Evolutionary conservation across 176 grass and related monocot species (phyloP), one percentile per base, ranked within the genome.

Genomic region (Carex cristatella): DNA sequence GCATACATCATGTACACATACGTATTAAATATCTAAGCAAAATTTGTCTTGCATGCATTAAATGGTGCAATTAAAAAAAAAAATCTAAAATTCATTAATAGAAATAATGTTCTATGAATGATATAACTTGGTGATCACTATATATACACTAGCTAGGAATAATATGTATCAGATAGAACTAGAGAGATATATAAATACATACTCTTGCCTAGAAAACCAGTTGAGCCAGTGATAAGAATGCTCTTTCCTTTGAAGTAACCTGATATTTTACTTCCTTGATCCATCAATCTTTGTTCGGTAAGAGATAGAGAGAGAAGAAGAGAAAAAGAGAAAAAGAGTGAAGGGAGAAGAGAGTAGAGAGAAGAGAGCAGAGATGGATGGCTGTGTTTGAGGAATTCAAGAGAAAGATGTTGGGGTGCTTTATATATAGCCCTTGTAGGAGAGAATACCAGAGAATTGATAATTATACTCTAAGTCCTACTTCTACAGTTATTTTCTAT

Each of bases 401-500:
- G 18, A 42, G 79, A 23, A 12, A 37, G 58, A 27, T 49, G 16
- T 40, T 73, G 13, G 61, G 33, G 27, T 59, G n/a, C 13, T 81
- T 19, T 81, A 79, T 81, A 28, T 81, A 81, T 81, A 81, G 61
- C 44, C 28, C 9, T 42, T 64, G 67, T 70, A 7, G 10, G 48
- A 12, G 18, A 35, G 51, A 78, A 14, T 30, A 53, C 1, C 3
- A 55, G 27, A 10, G 2, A 61, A n/a, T 61, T 61, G 2, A 51
- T 51, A 51, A 61, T 61, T 19, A 61, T n/a, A 61, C 15, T 61
- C 58, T 40, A 40, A 40, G 38, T 40, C 38, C 16, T 5, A 40
- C 4, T 40, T 4, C 4, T 46, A 46, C 44, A 6, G 1, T 46
- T 9, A 51, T 10, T 51, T 51, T 49, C 2, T 49, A 49, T 8